Evolutionary conservation across 2,329 filamentous ascomycete species (phyloP).

Genomic region (Penicillium crustosum): DNA sequence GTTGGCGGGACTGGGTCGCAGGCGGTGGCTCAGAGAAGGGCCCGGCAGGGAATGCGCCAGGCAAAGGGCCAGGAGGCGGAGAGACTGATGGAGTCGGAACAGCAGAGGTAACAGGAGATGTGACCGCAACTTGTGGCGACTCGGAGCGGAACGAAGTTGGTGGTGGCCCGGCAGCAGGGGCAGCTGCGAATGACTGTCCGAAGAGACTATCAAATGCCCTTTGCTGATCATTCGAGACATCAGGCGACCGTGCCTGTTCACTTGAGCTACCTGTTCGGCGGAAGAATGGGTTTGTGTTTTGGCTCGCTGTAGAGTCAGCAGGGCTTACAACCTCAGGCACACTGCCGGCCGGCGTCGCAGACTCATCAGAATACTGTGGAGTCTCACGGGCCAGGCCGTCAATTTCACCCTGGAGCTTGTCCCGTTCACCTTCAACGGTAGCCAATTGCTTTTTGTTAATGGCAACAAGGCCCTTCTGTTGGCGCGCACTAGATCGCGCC

Average conservation of each 20-base stretch:
- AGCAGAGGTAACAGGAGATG: conserved; percentile 48
- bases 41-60: conserved; percentile 25
- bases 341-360: conserved; percentile 33
- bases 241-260: conserved; percentile 53
- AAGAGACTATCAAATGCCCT: conserved; percentile 85
- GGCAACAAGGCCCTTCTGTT: conserved; percentile 92
- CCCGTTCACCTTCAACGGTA: conserved; percentile 83
- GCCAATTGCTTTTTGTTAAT: conserved; percentile 98
- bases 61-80: conserved; percentile 51
- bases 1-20: conserved; percentile 71
- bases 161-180: conserved; percentile 44
- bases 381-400: conserved; percentile 64
- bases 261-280: conserved; percentile 54
- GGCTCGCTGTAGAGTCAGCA: conserved; percentile 59
- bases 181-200: conserved; percentile 62
- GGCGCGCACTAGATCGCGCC: conserved; percentile 83
- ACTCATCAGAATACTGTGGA: conserved; percentile 56
- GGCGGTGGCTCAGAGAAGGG: conserved; percentile 50
- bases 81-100: conserved; percentile 63
- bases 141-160: conserved; percentile 64
- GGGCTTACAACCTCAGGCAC: conserved; percentile 66
- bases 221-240: conserved; percentile 51
- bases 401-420: conserved; percentile 80
- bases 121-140: conserved; percentile 43
- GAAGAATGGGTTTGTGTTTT: conserved; percentile 93